Percentiles rank a stretch among this genome's conserved stretches.
Evolutionary conservation across 192 early-diverging fungal genomes (phyloP).

Genomic region (Pecoramyces ruminantium): DNA sequence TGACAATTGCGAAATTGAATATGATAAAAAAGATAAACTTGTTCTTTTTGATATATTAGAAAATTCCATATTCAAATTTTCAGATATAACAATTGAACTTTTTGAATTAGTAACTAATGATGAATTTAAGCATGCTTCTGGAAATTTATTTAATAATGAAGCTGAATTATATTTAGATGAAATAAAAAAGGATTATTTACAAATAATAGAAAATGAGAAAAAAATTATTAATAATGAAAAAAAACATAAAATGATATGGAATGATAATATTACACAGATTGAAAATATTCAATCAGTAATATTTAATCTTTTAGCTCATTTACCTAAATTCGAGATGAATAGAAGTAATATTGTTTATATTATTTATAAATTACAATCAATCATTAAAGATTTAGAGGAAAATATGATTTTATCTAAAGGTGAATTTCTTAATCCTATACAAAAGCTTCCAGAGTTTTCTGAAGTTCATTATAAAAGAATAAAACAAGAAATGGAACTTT

Average conservation of each 20-base stretch:
- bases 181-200: neutral
- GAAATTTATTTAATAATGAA: neutral
- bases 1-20: neutral
- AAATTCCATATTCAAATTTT: neutral
- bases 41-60: neutral
- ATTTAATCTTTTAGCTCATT: neutral
- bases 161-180: neutral
- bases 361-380: neutral
- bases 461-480: neutral
- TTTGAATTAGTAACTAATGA: neutral
- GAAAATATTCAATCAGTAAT: neutral
- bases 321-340: neutral
- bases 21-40: neutral
- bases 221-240: neutral
- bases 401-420: neutral
- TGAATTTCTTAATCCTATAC: neutral
- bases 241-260: neutral
- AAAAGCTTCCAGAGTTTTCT: neutral
- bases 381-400: neutral
- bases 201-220: neutral
- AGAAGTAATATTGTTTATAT: neutral
- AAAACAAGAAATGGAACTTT: neutral
- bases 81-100: neutral
- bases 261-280: neutral
- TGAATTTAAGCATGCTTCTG: neutral